These are phyloP conservation scores for Fusarium sp. DNA, from an alignment of 2,329 filamentous ascomycete genomes.

Conservation along the genomic window DNA sequence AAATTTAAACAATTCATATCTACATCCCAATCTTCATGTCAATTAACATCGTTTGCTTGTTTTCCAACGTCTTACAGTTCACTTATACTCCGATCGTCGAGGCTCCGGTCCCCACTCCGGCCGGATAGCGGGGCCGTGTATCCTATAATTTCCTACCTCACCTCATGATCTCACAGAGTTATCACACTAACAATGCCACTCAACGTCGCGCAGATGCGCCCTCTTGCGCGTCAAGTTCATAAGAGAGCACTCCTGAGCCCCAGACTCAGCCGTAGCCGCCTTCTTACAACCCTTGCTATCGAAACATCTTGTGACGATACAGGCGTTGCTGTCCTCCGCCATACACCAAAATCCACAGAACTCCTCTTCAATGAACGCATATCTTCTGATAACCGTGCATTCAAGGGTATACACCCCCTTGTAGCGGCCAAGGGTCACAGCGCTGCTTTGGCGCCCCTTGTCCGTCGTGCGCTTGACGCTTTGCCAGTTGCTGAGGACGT, in stretches of 20 bases:
- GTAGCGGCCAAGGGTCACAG: slow-evolving; percentile 82
- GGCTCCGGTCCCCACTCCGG: neutral
- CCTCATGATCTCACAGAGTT: neutral
- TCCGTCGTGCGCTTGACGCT: slow-evolving; percentile 71
- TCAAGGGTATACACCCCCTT: slow-evolving; percentile 83
- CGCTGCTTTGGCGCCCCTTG: slow-evolving; percentile 74
- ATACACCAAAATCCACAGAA: slow-evolving; percentile 60
- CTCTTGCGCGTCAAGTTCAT: slow-evolving; percentile 15
- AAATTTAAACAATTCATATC: neutral
- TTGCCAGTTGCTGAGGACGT: slow-evolving; percentile 57
- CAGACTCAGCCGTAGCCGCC: slow-evolving; percentile 38
- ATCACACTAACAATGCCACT: too few relatives aligned
- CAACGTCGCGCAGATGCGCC: slow-evolving; percentile 32
- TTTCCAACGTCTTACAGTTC: neutral
- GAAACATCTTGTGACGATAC: slow-evolving; percentile 95
- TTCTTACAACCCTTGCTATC: slow-evolving; percentile 75
- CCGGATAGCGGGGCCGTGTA: slow-evolving; percentile 14
- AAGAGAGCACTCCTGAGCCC: neutral
- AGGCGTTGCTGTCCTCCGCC: slow-evolving; percentile 84
- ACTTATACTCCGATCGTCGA: neutral
- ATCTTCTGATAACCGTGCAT: slow-evolving; percentile 82
- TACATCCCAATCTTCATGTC: neutral
- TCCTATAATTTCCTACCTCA: slow-evolving; percentile 15
- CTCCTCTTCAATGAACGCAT: slow-evolving; percentile 85
- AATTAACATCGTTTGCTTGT: neutral